Base-by-base conservation (phyloP, 306 rosid genomes). In the Cucurbita ficifolia region DNA sequence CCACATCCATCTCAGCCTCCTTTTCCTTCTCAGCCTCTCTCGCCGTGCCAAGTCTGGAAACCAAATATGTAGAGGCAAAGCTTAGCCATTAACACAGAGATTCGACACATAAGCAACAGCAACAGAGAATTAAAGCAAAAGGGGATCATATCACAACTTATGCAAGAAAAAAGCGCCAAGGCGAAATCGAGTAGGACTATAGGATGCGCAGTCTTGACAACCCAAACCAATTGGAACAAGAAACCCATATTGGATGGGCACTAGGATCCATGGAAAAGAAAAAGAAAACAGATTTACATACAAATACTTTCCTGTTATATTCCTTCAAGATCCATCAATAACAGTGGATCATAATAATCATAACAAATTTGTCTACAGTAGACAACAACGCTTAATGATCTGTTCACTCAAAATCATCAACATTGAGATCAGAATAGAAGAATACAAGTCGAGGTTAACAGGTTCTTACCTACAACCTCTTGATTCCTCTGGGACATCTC, bases 401-500 rank as follows among this genome's bases (percentile, higher is more conserved):
- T 45, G 39, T 45, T 67, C 55, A 13, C 14, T 17, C 51, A 64
- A 40, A 46, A 17, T 50, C 16, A 67, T 24, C 54, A 43, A 10
- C 19, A 43, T 12, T 45, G 9, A 43, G 54, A 65, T 22, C n/a
- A 6, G 6, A 67, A 67, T 40, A 21, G 22, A 5, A 21, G 21
- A 67, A 40, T 48, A 45, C 2, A 17, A 69, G 11, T 16, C 2
- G 9, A 6, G 54, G 21, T 29, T 69, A 29, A 48, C 56, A 74
- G 63, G 58, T 79, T 95, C 97, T 89, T 46, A 95, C 99, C 99
- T 10, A 95, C 81, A 78, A 88, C 96, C 40, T 95, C 97, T 86
- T 86, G 96, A 81, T 95, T 95, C 84, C 99, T 85, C 88, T 95
- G 99, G 76, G 90, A 91, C 99, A 95, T 91, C 85, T 95, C 99